Percentiles rank a stretch among this genome's conserved stretches.
These are phyloP conservation scores for Leucocoprinus birnbaumii DNA, from an alignment of 768 basidiomycete genomes.

Conservation along the genomic window DNA sequence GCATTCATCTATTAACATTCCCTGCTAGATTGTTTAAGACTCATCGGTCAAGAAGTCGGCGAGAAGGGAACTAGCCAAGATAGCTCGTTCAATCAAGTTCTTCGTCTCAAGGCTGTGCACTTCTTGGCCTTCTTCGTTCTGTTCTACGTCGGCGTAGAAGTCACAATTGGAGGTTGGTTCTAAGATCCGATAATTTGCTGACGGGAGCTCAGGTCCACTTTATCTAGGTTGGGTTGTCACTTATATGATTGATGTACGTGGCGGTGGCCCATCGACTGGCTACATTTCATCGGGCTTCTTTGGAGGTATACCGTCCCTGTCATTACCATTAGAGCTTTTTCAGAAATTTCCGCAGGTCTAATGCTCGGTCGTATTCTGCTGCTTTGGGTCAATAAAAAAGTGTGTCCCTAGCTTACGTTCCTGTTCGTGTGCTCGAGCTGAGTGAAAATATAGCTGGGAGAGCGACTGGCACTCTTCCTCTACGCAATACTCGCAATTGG, in stretches of 20 bases:
- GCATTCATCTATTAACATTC: background rate
- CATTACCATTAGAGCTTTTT: background rate
- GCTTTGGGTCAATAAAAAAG: slow-evolving; percentile 54
- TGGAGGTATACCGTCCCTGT: slow-evolving; percentile 36
- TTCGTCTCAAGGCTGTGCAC: slow-evolving; percentile 52
- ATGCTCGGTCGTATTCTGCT: slow-evolving; percentile 51
- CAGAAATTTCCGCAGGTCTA: slow-evolving; percentile 39
- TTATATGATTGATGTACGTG: slow-evolving; percentile 36
- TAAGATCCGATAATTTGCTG: background rate
- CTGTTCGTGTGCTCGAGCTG: background rate
- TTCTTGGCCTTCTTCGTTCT: slow-evolving; percentile 62
- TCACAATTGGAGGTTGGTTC: slow-evolving; percentile 43
- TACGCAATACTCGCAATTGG: slow-evolving; percentile 49
- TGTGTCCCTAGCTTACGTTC: slow-evolving; percentile 17
- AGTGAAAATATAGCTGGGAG: slow-evolving; percentile 41
- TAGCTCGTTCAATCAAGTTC: slow-evolving; percentile 46
- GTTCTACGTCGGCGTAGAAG: slow-evolving; percentile 70
- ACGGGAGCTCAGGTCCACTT: background rate
- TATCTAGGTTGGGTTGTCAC: slow-evolving; percentile 68
- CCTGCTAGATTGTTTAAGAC: slow-evolving; percentile 47
- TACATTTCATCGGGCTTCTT: slow-evolving; percentile 55
- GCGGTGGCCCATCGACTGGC: slow-evolving; percentile 34
- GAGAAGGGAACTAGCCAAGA: slow-evolving; percentile 31
- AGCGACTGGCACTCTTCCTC: slow-evolving; percentile 47
- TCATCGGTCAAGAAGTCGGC: slow-evolving; percentile 50